Evolutionary conservation across 139 green algal genomes (phyloP), one percentile per base, ranked within the genome.

Genomic region (Diplosphaera chodatii): DNA sequence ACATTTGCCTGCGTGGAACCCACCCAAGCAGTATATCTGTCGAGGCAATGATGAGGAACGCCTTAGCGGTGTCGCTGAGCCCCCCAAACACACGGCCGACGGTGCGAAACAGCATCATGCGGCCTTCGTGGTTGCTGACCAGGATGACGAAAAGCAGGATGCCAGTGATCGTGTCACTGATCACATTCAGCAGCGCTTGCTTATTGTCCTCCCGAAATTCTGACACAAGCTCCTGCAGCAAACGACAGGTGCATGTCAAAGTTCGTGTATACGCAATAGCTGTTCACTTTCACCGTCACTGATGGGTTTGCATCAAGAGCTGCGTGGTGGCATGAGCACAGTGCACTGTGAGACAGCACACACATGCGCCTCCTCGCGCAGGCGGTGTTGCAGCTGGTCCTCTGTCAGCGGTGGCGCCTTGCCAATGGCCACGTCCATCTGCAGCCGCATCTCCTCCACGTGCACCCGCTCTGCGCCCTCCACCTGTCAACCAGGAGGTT

Each of bases 1-100:
- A n/a, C n/a, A n/a, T n/a, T n/a, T n/a, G n/a, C n/a, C n/a, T n/a
- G n/a, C n/a, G n/a, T n/a, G n/a, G n/a, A n/a, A n/a, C 48, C 16
- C 16, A 59, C 3, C 92, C 92, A 66, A 97, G 74, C 69, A 96
- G 75, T n/a, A 90, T 94, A 78, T 94, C 89, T 13, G 76, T 81
- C 71, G 23, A 59, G 33, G 73, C 73, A 78, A 97, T 97, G 85
- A 97, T 96, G 32, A 94, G 70, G 65, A 97, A 94, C 0, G 92
- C 92, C 78, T 97, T 97, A 55, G 86, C 91, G 30, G 89, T 95
- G 75, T 97, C 90, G n/a, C 66, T 84, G 56, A 97, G 83, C 25
- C 92, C 91, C 21, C 85, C 81, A 66, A 96, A 92, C 3, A 97
- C 70, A 48, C 92, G 86, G 27, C 80, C 78, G 5, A 94, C 64